Evolutionary conservation across 306 rosid genomes (phyloP).

Genomic region (Fagus crenata): DNA sequence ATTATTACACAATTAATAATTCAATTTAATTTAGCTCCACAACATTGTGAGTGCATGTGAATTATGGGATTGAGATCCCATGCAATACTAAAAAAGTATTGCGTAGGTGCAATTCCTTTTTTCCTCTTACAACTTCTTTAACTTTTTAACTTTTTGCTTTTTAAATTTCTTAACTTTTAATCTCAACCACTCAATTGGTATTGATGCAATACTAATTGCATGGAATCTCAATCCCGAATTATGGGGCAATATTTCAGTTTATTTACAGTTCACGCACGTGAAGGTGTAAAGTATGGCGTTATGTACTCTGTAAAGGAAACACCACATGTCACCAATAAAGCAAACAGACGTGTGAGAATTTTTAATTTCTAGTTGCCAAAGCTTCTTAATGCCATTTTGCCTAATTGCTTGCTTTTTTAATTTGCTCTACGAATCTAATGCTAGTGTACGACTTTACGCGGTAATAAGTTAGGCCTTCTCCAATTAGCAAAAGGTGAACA

Average conservation of each 20-base stretch:
- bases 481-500: not conserved
- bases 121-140: too few species aligned
- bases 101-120: too few species aligned
- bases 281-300: not conserved
- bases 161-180: too few species aligned
- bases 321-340: not conserved
- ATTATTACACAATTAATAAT: too few species aligned
- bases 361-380: not conserved
- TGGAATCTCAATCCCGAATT: too few species aligned
- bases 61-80: not conserved
- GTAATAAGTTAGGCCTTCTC: not conserved
- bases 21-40: not conserved
- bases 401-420: not conserved
- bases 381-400: not conserved
- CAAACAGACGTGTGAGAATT: not conserved
- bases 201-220: too few species aligned
- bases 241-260: not conserved
- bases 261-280: not conserved
- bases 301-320: slow-evolving; percentile 2
- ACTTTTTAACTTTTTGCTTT: too few species aligned
- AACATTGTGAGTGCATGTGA: slow-evolving; percentile 3
- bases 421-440: too few species aligned
- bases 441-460: not conserved
- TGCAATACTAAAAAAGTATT: too few species aligned
- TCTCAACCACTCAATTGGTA: too few species aligned